phyloP scores from a whole-genome alignment of 495 filamentous ascomycete species.

The Penicillium mononematosum region DNA sequence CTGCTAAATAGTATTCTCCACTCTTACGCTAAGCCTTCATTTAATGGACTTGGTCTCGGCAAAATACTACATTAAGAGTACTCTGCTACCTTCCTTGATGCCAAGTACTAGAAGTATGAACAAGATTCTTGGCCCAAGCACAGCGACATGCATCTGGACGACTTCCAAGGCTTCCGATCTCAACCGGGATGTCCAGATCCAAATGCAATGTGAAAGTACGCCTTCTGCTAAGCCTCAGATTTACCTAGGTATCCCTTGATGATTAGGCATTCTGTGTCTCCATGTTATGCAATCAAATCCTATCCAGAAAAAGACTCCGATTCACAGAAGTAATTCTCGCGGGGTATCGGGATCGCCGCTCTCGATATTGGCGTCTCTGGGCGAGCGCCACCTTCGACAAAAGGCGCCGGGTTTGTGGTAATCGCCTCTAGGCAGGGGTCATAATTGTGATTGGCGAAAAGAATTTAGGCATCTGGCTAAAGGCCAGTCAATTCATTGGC shows the following conservation, averaged over 20 bases:
- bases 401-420: neutral
- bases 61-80: neutral
- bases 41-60: neutral
- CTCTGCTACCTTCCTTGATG: neutral
- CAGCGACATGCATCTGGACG: neutral
- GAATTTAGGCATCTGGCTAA: neutral
- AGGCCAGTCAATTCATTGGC: no score
- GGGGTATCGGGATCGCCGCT: neutral
- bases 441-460: neutral
- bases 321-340: neutral
- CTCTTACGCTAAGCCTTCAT: neutral
- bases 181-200: slow-evolving; percentile 1
- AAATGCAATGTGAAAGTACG: neutral
- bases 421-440: neutral
- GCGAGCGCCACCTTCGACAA: slow-evolving; percentile 1
- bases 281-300: neutral
- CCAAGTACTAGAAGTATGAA: neutral
- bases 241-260: neutral
- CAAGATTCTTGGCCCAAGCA: neutral
- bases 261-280: neutral
- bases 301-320: neutral
- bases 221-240: neutral
- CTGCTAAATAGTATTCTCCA: neutral
- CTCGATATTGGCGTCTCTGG: slow-evolving; percentile 2
- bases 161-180: neutral